phyloP scores from a whole-genome alignment of 371 early-diverging fungal species.

The Syncephalastrum monosporum region DNA sequence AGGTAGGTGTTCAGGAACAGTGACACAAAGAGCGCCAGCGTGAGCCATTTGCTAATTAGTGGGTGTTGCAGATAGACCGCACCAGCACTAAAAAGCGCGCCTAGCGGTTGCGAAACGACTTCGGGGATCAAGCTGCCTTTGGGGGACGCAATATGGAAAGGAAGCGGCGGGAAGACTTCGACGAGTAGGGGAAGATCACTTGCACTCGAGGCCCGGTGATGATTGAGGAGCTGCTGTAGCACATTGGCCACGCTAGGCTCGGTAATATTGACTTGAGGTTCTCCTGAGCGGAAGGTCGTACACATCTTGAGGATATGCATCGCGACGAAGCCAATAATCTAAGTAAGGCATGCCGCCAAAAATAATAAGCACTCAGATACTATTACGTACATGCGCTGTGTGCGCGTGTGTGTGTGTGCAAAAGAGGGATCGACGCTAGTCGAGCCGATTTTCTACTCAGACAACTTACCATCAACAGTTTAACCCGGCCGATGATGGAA shows the following conservation, averaged over 20 bases:
- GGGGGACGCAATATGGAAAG: conserved; percentile 32
- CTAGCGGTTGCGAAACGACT: conserved; percentile 37
- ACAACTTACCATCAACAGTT: conserved; percentile 35
- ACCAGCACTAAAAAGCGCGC: conserved; percentile 45
- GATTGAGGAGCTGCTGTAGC: conserved; percentile 31
- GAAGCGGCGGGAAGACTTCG: conserved; percentile 47
- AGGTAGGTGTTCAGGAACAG: conserved; percentile 61
- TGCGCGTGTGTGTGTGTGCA: no score
- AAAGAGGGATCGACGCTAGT: background rate
- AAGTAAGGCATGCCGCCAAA: background rate
- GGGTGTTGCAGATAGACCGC: conserved; percentile 57
- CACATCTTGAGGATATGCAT: conserved; percentile 65
- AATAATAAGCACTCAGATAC: background rate
- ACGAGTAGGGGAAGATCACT: conserved; percentile 40
- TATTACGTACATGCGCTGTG: background rate
- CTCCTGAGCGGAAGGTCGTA: conserved; percentile 37
- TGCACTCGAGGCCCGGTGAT: conserved; percentile 27
- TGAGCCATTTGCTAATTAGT: conserved; percentile 58
- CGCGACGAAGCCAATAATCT: conserved; percentile 34
- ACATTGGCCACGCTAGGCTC: conserved; percentile 31
- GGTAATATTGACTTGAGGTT: conserved; percentile 24
- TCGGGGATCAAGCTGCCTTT: conserved; percentile 18
- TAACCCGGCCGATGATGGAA: conserved; percentile 44
- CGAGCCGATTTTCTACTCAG: no score
- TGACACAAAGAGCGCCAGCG: conserved; percentile 47